Evolutionary conservation across 768 basidiomycete genomes (phyloP).

Genomic region (Agrocybe praecox): DNA sequence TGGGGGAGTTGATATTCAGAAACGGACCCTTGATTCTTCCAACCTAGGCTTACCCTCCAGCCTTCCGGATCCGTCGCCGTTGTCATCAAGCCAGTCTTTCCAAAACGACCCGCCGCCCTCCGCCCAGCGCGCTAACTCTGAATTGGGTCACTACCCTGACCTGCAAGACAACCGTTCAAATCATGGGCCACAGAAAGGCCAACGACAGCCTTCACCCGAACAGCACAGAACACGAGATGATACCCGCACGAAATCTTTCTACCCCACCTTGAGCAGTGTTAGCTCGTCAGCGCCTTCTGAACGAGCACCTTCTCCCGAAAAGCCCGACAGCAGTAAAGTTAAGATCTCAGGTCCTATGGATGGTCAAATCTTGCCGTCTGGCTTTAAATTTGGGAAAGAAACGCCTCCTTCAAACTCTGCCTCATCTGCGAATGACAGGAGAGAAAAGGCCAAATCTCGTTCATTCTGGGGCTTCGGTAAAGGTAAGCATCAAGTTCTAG

Average conservation of each 20-base stretch:
- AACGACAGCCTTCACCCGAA: slow-evolving; percentile 56
- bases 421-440: slow-evolving; percentile 58
- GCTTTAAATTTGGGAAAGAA: slow-evolving; percentile 92
- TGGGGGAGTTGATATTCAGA: slow-evolving; percentile 37
- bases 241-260: slow-evolving; percentile 64
- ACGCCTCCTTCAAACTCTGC: slow-evolving; percentile 41
- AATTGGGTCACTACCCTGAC: slow-evolving; percentile 81
- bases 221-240: slow-evolving; percentile 53
- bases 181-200: slow-evolving; percentile 23
- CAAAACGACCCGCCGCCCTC: slow-evolving; percentile 36
- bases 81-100: slow-evolving; percentile 61
- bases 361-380: slow-evolving; percentile 82
- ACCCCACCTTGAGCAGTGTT: slow-evolving; percentile 55
- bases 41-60: slow-evolving; percentile 49
- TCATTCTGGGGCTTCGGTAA: slow-evolving; percentile 93
- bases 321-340: slow-evolving; percentile 63
- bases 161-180: slow-evolving; percentile 38
- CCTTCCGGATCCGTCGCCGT: slow-evolving; percentile 55
- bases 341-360: slow-evolving; percentile 92
- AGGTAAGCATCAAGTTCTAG: slow-evolving; percentile 40
- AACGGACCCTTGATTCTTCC: slow-evolving; percentile 33
- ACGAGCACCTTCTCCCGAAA: slow-evolving; percentile 53
- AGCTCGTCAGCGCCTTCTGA: slow-evolving; percentile 53
- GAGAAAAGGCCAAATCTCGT: slow-evolving; percentile 91
- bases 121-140: slow-evolving; percentile 72